Evolutionary conservation across 1,284 basidiomycete species (phyloP), one percentile per base, ranked within the genome.

Genomic region (Melampsora americana): DNA sequence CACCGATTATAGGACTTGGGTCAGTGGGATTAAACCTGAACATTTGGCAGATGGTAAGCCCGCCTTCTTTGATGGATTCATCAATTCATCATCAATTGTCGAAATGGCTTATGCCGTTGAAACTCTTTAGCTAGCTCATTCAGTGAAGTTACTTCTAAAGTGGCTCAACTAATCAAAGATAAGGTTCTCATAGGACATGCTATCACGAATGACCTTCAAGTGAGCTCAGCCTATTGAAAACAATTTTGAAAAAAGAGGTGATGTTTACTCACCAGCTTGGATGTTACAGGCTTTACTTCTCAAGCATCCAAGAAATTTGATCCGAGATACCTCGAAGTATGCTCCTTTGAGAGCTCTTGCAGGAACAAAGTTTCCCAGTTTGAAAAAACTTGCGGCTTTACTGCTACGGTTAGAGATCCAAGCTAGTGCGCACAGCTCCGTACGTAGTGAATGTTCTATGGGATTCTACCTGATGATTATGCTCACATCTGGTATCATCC

Each of bases 111-210:
- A 32, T 44, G 28, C 20, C 28, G 42, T 35, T 60, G 3, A 35
- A 23, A 20, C 28, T 59, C 44, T 48, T 46, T 53, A 90, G 93
- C 93, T 0, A 90, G 89, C 79, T 84, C 88, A 0, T 98, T 98
- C 81, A 86, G 87, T 5, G 88, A 91, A 67, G 88, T 97, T 0
- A 93, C 97, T 82, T 87, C 89, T 80, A 83, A 87, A 75, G 93
- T 97, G 0, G 88, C 93, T 0, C 88, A 88, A 35, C 80, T 98
- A 18, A 83, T 96, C 23, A 88, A 92, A 78, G 92, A 90, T 72
- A 87, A 90, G 65, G 88, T 96, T 48, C 83, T 99, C n/a, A 87
- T 99, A 6, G 96, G 95, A 0, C 95, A 99, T 82, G 95, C 95
- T 0, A 86, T 99, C 7, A 87, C 90, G 80, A 95, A 99, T 80